phyloP scores from a whole-genome alignment of 2,329 filamentous ascomycete species.

The Alternaria sp. region DNA sequence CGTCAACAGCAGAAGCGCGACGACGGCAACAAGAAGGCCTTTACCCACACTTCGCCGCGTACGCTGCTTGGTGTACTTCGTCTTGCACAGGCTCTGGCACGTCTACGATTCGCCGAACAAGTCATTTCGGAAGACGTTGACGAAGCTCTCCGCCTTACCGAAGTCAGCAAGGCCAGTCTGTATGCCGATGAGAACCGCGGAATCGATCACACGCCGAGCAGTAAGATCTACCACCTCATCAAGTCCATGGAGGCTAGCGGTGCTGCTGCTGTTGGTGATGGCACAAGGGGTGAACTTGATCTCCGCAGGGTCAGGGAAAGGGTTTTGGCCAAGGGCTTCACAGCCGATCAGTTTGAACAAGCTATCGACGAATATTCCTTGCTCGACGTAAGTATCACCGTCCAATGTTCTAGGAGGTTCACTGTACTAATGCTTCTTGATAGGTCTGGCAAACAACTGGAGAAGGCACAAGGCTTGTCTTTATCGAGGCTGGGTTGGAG shows the following conservation, averaged over 20 bases:
- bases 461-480: conserved; percentile 62
- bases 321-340: conserved; percentile 96
- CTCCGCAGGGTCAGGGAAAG: conserved; percentile 88
- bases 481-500: conserved; percentile 61
- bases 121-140: conserved; percentile 95
- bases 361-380: conserved; percentile 89
- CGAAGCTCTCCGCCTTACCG: conserved; percentile 87
- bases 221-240: conserved; percentile 94
- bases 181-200: conserved; percentile 69
- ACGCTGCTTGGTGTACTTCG: conserved; percentile 92
- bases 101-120: conserved; percentile 84
- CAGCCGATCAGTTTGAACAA: conserved; percentile 86
- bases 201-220: conserved; percentile 79
- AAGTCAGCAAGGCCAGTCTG: conserved; percentile 91
- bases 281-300: conserved; percentile 76
- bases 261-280: conserved; percentile 79
- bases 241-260: conserved; percentile 86
- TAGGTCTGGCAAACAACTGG: conserved; percentile 65
- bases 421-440: conserved; percentile 39
- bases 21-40: conserved; percentile 89
- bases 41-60: conserved; percentile 91
- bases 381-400: conserved; percentile 75
- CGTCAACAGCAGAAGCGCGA: conserved; percentile 90
- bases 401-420: neutral
- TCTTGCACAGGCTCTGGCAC: conserved; percentile 90